Evolutionary conservation across 2,329 filamentous ascomycete species (phyloP).

Genomic region (Arthrobotrys conoides): DNA sequence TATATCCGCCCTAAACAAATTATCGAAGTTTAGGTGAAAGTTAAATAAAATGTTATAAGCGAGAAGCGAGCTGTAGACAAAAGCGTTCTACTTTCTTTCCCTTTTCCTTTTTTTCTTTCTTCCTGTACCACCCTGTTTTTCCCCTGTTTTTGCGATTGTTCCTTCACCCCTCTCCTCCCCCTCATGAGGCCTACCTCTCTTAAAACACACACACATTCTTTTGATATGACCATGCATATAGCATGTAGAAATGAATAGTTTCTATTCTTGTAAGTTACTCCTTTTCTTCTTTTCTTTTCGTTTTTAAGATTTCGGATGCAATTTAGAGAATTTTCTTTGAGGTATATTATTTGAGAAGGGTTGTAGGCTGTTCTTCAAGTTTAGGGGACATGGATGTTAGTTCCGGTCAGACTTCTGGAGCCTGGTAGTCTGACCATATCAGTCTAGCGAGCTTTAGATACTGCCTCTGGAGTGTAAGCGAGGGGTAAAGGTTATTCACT

Average conservation of each 20-base stretch:
- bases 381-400: too few relatives aligned
- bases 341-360: too few relatives aligned
- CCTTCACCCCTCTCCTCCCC: background rate
- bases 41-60: background rate
- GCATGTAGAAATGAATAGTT: slow-evolving; percentile 21
- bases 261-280: slow-evolving; percentile 1
- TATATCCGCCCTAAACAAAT: slow-evolving; percentile 28
- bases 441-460: too few relatives aligned
- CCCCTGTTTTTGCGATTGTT: background rate
- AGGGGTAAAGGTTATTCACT: too few relatives aligned
- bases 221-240: background rate
- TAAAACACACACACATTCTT: background rate
- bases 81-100: background rate
- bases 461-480: too few relatives aligned
- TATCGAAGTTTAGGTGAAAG: slow-evolving; percentile 51
- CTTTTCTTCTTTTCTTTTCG: background rate
- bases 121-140: too few relatives aligned
- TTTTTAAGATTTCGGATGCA: too few relatives aligned
- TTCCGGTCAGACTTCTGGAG: too few relatives aligned
- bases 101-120: background rate
- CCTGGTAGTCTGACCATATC: too few relatives aligned
- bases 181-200: too few relatives aligned
- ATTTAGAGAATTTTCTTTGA: background rate
- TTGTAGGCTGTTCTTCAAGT: too few relatives aligned
- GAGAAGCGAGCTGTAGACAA: slow-evolving; percentile 16